These are phyloP conservation scores for Dioscorea dumetorum DNA, from an alignment of 106 monocot species.

Conservation along the genomic window DNA sequence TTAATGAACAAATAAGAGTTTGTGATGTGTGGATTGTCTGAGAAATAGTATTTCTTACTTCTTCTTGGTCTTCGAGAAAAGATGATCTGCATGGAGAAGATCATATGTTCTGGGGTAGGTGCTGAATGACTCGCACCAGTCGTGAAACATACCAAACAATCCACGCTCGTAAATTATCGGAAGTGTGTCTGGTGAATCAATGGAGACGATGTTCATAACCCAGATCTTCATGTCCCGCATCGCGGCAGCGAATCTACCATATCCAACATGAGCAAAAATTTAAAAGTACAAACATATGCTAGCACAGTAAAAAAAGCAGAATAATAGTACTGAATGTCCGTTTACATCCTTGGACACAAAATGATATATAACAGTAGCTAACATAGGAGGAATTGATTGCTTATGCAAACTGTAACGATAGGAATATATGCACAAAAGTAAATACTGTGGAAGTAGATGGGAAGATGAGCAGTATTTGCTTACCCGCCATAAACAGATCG, in stretches of 20 bases:
- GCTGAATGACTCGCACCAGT: slow-evolving; percentile 89
- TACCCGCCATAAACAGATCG: slow-evolving; percentile 71
- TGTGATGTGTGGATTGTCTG: too few relatives aligned
- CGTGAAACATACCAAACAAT: slow-evolving; percentile 50
- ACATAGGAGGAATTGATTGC: too few relatives aligned
- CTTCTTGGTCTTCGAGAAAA: slow-evolving; percentile 50
- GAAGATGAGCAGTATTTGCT: slow-evolving; percentile 5
- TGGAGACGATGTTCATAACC: slow-evolving; percentile 37
- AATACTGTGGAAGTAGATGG: too few relatives aligned
- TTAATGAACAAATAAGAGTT: too few relatives aligned
- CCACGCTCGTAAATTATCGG: slow-evolving; percentile 47
- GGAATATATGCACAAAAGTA: too few relatives aligned
- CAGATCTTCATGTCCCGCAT: slow-evolving; percentile 32
- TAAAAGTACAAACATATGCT: too few relatives aligned
- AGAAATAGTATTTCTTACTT: slow-evolving; percentile 9
- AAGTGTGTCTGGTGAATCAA: slow-evolving; percentile 39
- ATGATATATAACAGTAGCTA: too few relatives aligned
- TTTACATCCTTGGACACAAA: too few relatives aligned
- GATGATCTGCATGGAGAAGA: slow-evolving; percentile 61
- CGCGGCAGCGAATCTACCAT: slow-evolving; percentile 40
- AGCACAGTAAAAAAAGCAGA: too few relatives aligned
- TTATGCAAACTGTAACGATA: too few relatives aligned
- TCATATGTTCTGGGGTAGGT: slow-evolving; percentile 76
- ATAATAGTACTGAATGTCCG: too few relatives aligned
- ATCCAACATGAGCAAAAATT: background rate